A percentile compares a stretch with the other conserved stretches of the same genome.
phyloP scores from a whole-genome alignment of 176 grass and related monocot species.

The Oryza australiensis region DNA sequence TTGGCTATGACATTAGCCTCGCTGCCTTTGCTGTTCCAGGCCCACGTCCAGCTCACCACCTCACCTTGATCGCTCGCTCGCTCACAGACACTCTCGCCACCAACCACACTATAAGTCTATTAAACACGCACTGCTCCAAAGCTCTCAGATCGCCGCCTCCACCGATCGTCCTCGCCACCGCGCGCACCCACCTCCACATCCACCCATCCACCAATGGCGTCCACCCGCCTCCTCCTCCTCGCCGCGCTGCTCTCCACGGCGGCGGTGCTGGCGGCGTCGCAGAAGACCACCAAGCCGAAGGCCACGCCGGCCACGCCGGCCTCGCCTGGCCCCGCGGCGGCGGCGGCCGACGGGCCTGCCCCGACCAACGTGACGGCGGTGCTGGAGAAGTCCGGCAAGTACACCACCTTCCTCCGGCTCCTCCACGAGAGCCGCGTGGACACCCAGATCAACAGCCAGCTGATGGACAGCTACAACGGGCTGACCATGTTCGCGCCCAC shows the following conservation, averaged over 20 bases:
- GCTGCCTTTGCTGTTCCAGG: neutral
- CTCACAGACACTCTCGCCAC: constrained; percentile 24
- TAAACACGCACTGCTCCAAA: constrained; percentile 33
- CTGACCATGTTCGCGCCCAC: constrained; percentile 78
- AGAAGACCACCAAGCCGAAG: constrained; percentile 35
- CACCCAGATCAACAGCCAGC: constrained; percentile 76
- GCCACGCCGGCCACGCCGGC: neutral
- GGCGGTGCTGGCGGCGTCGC: constrained; percentile 19
- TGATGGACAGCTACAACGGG: constrained; percentile 82
- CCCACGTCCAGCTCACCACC: constrained; percentile 30
- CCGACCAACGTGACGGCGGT: constrained; percentile 47
- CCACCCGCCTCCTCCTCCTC: constrained; percentile 33
- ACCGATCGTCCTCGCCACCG: constrained; percentile 8
- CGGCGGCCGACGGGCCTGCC: constrained; percentile 2
- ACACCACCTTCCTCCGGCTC: constrained; percentile 51
- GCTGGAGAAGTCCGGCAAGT: constrained; percentile 59
- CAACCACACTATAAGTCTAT: constrained; percentile 53
- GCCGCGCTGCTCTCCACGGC: constrained; percentile 15
- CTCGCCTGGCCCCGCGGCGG: neutral
- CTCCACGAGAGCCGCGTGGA: constrained; percentile 64
- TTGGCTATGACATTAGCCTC: constrained; percentile 6
- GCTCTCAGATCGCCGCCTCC: constrained; percentile 17
- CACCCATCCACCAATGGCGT: constrained; percentile 17
- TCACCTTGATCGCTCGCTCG: neutral
- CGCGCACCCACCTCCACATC: neutral